Conservation (phyloP, 306 rosid species). For the Pyrus betulifolia region DNA sequence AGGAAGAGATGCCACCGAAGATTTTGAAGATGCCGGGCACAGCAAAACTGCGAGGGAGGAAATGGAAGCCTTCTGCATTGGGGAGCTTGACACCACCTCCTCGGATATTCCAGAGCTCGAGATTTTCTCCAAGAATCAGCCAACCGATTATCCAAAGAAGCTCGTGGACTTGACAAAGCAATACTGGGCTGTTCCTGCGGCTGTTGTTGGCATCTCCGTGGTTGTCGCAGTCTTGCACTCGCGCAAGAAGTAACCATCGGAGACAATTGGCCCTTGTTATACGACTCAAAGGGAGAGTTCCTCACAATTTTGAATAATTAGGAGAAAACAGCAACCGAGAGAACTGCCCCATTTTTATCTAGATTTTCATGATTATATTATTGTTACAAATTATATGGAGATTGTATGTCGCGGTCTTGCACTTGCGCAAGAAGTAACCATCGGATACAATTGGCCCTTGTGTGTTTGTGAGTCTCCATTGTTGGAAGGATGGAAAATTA, state of each 20-base stretch:
- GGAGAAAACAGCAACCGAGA: slow-evolving; percentile 1
- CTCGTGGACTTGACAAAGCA: slow-evolving; percentile 39
- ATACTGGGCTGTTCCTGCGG: slow-evolving; percentile 52
- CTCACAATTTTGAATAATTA: slow-evolving; percentile 34
- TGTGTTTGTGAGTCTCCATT: not conserved
- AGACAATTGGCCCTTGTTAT: slow-evolving; percentile 4
- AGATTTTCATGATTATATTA: not conserved
- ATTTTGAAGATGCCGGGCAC: slow-evolving; percentile 96
- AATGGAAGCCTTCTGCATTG: slow-evolving; percentile 56
- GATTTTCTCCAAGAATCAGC: slow-evolving; percentile 22
- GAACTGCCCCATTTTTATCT: slow-evolving; percentile 6
- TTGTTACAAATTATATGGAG: not conserved
- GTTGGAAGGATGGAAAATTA: not conserved
- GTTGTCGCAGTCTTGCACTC: slow-evolving; percentile 45
- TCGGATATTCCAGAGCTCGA: slow-evolving; percentile 22
- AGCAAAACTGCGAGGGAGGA: slow-evolving; percentile 63
- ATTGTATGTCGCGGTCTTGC: slow-evolving; percentile 31
- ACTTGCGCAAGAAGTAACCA: slow-evolving; percentile 46
- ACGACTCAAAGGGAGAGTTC: not conserved
- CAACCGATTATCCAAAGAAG: slow-evolving; percentile 23
- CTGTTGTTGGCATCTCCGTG: slow-evolving; percentile 51
- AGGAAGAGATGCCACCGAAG: slow-evolving; percentile 87
- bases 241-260: slow-evolving; percentile 37
- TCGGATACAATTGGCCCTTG: slow-evolving; percentile 1
- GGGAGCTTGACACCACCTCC: slow-evolving; percentile 54